These are phyloP conservation scores for Penicillium sumatraense DNA, from an alignment of 2,329 filamentous ascomycete genomes.

Conservation along the genomic window DNA sequence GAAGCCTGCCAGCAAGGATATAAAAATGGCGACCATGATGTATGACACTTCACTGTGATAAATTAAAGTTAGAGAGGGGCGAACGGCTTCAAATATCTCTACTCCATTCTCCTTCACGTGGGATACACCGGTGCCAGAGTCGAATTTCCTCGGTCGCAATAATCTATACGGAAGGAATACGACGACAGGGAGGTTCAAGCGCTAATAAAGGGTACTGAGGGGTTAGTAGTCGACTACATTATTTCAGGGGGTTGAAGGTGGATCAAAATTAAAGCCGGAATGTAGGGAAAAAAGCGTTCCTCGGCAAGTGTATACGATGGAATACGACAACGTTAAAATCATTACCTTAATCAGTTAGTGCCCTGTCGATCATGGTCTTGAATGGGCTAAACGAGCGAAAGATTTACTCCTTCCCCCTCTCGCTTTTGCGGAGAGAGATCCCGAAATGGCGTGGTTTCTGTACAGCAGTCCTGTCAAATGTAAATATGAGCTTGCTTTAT, in stretches of 20 bases:
- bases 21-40: slow-evolving; percentile 9
- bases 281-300: background rate
- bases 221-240: background rate
- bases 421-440: background rate
- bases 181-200: background rate
- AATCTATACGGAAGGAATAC: slow-evolving; percentile 21
- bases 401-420: background rate
- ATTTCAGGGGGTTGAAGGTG: background rate
- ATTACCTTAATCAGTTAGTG: background rate
- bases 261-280: background rate
- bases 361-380: slow-evolving; percentile 6
- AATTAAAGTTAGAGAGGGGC: background rate
- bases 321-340: background rate
- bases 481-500: no score
- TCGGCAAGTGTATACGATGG: slow-evolving; percentile 1
- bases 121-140: background rate
- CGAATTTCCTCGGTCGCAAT: slow-evolving; percentile 7
- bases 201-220: background rate
- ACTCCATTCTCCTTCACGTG: background rate
- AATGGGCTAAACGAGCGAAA: background rate
- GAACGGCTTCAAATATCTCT: slow-evolving; percentile 5
- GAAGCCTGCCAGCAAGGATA: slow-evolving; percentile 11
- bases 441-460: background rate
- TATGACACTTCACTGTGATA: background rate
- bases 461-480: no score